Base-by-base conservation (phyloP, 192 early-diverging fungal species). In the Spizellomyces punctatus region DNA sequence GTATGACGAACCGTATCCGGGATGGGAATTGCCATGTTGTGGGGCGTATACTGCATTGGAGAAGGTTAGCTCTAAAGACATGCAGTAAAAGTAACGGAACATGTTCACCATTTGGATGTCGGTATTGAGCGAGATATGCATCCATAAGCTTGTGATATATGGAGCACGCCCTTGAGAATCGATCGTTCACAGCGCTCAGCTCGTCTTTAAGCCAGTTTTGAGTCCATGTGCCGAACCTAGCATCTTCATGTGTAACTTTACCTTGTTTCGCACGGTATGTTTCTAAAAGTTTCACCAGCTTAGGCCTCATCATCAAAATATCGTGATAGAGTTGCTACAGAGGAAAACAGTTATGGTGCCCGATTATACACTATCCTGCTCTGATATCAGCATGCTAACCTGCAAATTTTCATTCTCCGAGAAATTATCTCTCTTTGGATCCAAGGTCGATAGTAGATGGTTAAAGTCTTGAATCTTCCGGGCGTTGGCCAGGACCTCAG, bases 381-480 rank as follows among this genome's bases (percentile, higher is more conserved):
- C 4, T 55, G 50, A 22, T 48, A 88, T 82, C 78, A 36, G 27
- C 27, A 3, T 36, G 1, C 27, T 36, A 3, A 36, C 27, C 27
- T 95, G 93, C 16, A 99, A 78, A 17, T 88, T 76, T 45, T 95
- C 92, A 75, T 98, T 98, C 60, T 96, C 96, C 27, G 91, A 89
- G 36, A 95, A 87, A 64, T 91, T 91, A 66, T 95, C 94, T 19
- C 85, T 85, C 54, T 84, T 69, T 36, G 95, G 94, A 70, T 96
- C 95, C 21, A 94, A 82, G 9, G 74, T 84, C 5, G 86, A 79
- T 10, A 99, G 83, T 76, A 92, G 81, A 5, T 88, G 81, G 58
- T 95, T 76, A 21, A 99, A 82, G 6, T 85, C 79, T 42, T 95
- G 91, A 64, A 98, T 88, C 42, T 92, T 94, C 22, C 81, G 78